A percentile compares a stretch with the other conserved stretches of the same genome.
Evolutionary conservation across 805 yeast genomes (phyloP).

Genomic region (Torulaspora maleeae): DNA sequence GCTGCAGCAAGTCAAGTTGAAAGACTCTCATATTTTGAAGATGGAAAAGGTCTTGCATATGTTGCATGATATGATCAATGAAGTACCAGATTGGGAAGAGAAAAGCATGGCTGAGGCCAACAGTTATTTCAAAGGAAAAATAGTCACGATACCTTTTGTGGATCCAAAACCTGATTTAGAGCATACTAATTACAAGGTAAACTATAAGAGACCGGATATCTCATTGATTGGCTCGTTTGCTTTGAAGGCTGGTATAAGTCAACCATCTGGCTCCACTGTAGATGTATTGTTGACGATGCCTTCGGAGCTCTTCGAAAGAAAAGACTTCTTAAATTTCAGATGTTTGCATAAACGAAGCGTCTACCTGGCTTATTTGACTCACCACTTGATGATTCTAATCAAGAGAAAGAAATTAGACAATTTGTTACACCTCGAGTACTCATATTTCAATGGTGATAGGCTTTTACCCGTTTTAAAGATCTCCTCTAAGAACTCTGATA

Average conservation of each 20-base stretch:
- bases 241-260: conserved; percentile 69
- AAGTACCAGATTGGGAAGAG: conserved; percentile 53
- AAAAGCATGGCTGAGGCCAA: conserved; percentile 58
- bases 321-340: conserved; percentile 86
- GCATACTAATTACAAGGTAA: conserved; percentile 64
- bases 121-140: conserved; percentile 45
- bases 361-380: conserved; percentile 74
- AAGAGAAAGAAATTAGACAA: conserved; percentile 48
- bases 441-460: conserved; percentile 68
- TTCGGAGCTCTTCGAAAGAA: conserved; percentile 61
- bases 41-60: conserved; percentile 75
- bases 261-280: conserved; percentile 59
- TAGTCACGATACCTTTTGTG: conserved; percentile 73
- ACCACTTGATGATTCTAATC: conserved; percentile 51
- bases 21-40: conserved; percentile 58
- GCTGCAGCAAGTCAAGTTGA: conserved; percentile 70
- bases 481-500: conserved; percentile 38
- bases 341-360: conserved; percentile 87
- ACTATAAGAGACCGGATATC: conserved; percentile 65
- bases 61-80: conserved; percentile 61
- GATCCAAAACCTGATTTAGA: conserved; percentile 72
- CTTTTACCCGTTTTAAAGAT: conserved; percentile 70
- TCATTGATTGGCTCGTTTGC: conserved; percentile 88
- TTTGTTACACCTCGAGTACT: conserved; percentile 52
- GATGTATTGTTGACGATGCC: conserved; percentile 88